Conservation (phyloP, 495 filamentous ascomycete genomes). For the Hypoxylon fuscum region DNA sequence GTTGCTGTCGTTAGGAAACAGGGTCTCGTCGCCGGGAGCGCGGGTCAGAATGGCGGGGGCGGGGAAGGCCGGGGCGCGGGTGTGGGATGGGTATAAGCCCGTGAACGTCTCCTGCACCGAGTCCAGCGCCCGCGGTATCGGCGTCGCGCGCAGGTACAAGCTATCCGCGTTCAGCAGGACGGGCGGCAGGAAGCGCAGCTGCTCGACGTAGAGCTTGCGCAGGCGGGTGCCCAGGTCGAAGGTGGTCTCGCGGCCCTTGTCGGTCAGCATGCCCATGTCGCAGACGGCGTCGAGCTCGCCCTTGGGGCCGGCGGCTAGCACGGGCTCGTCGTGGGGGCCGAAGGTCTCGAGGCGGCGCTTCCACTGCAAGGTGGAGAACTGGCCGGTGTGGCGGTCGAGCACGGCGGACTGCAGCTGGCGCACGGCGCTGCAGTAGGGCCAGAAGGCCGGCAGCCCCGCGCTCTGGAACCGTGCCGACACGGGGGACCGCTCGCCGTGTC, state of each 20-base stretch:
- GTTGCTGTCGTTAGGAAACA: slow-evolving; percentile 89
- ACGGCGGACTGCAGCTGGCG: slow-evolving; percentile 76
- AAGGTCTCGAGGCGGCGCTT: slow-evolving; percentile 82
- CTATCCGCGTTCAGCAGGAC: slow-evolving; percentile 69
- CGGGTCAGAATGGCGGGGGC: slow-evolving; percentile 79
- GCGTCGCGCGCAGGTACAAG: slow-evolving; percentile 86
- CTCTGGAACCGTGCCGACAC: slow-evolving; percentile 89
- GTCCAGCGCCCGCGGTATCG: slow-evolving; percentile 85
- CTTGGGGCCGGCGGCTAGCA: slow-evolving; percentile 70
- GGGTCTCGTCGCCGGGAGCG: slow-evolving; percentile 80
- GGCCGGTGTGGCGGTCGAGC: slow-evolving; percentile 53
- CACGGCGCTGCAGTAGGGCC: slow-evolving; percentile 90
- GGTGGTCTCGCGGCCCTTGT: slow-evolving; percentile 85
- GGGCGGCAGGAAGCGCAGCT: slow-evolving; percentile 82
- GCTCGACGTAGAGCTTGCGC: slow-evolving; percentile 86
- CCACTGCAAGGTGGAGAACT: slow-evolving; percentile 79
- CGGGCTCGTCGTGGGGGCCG: slow-evolving; percentile 72
- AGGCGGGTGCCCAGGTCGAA: slow-evolving; percentile 80
- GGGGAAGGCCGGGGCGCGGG: slow-evolving; percentile 67
- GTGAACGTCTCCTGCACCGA: slow-evolving; percentile 88
- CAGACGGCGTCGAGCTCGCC: slow-evolving; percentile 82
- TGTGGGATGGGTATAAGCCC: slow-evolving; percentile 84
- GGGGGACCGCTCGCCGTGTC: slow-evolving; percentile 90
- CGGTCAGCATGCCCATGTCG: slow-evolving; percentile 87
- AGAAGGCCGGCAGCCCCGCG: slow-evolving; percentile 82